Percentiles rank a stretch among this genome's conserved stretches.
phyloP scores from a whole-genome alignment of 2,329 filamentous ascomycete genomes.

The Pestalotiopsis sp. region DNA sequence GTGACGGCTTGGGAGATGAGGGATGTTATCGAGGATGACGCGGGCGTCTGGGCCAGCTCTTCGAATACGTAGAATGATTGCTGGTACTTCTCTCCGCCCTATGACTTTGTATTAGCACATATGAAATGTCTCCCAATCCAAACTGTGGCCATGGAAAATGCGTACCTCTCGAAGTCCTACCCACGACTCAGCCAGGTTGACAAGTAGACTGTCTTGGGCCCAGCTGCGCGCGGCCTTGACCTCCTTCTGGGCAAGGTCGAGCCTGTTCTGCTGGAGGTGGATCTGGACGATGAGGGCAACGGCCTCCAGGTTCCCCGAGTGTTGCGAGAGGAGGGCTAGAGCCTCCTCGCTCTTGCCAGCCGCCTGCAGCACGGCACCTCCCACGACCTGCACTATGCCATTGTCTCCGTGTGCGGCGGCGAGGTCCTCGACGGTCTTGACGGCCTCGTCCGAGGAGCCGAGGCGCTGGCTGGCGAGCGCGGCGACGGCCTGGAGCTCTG shows the following conservation, averaged over 20 bases:
- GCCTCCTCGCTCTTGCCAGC: constrained; percentile 86
- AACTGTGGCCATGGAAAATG: constrained; percentile 16
- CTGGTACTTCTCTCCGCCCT: constrained; percentile 96
- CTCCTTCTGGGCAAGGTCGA: constrained; percentile 89
- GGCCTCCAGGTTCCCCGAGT: constrained; percentile 81
- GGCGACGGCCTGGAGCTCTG: constrained; percentile 76
- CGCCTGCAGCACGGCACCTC: constrained; percentile 79
- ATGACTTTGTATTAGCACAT: constrained; percentile 15
- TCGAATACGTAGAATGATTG: constrained; percentile 97
- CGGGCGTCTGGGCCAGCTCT: constrained; percentile 86
- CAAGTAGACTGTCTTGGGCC: constrained; percentile 91
- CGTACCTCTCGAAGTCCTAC: constrained; percentile 83
- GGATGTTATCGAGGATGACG: constrained; percentile 74
- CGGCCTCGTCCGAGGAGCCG: constrained; percentile 64
- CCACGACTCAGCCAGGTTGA: constrained; percentile 96
- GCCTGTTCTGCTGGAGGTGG: constrained; percentile 87
- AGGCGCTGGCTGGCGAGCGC: constrained; percentile 71
- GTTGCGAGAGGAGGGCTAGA: constrained; percentile 74
- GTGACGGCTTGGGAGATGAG: constrained; percentile 88
- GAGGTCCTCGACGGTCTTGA: constrained; percentile 67
- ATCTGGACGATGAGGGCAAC: constrained; percentile 92
- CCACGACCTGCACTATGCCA: constrained; percentile 76
- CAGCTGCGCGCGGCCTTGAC: constrained; percentile 84
- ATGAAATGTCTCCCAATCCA: neutral
- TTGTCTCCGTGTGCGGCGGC: constrained; percentile 72